phyloP scores from a whole-genome alignment of 495 filamentous ascomycete genomes.

The Hypoxylon crocopeplum region DNA sequence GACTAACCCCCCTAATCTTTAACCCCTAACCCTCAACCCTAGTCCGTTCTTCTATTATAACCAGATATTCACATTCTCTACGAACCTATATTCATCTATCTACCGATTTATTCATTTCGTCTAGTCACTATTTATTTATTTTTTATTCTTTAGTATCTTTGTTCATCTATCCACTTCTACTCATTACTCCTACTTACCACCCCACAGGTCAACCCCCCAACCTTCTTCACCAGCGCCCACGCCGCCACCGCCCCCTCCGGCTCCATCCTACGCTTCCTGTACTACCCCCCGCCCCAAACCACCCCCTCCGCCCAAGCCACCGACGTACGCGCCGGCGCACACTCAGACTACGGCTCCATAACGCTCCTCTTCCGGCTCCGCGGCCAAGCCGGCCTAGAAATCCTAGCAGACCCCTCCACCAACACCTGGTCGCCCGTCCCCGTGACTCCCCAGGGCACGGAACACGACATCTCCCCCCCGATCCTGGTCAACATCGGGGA shows the following conservation, averaged over 20 bases:
- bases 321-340: slow-evolving; percentile 80
- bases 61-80: neutral
- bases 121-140: no score
- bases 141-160: no score
- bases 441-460: slow-evolving; percentile 60
- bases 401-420: slow-evolving; percentile 57
- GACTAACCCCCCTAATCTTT: no score
- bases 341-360: slow-evolving; percentile 90
- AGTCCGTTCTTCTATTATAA: neutral
- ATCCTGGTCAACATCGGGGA: slow-evolving; percentile 95
- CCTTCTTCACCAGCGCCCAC: slow-evolving; percentile 82
- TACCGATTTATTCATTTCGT: neutral
- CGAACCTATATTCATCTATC: neutral
- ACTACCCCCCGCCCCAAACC: slow-evolving; percentile 73
- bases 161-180: no score
- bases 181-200: neutral
- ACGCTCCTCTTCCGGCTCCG: slow-evolving; percentile 87
- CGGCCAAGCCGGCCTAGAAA: slow-evolving; percentile 86
- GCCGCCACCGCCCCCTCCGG: slow-evolving; percentile 64
- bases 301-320: slow-evolving; percentile 74
- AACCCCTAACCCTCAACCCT: no score
- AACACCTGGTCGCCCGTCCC: slow-evolving; percentile 67
- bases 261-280: slow-evolving; percentile 81
- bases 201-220: slow-evolving; percentile 49
- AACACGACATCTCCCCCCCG: slow-evolving; percentile 66